Base-by-base conservation (phyloP, 108 stramenopile species). In the Cyclostephanos invisitatus region DNA sequence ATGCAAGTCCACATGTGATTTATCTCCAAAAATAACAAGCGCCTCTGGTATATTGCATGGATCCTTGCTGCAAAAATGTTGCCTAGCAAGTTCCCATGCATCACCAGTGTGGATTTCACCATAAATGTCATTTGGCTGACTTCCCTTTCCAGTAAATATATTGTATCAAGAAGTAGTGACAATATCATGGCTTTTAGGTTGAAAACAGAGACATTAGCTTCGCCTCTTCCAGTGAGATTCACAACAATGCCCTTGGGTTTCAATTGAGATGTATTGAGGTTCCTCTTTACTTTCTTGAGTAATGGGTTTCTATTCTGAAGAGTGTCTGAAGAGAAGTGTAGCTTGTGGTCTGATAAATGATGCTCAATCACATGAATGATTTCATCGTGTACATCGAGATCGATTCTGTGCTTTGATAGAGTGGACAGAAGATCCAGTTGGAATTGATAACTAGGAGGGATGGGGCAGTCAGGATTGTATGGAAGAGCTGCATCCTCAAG, bases 21-120 rank as follows among this genome's bases (percentile, higher is more conserved):
- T 58, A 11, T 58, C 57, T 9, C 27, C 57, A 58, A 58, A 58
- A 17, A 58, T 11, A 58, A 58, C 28, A 2, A 58, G 57, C 0
- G 57, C 57, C 6, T 7, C 6, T 5, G 57, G 57, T 29, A 58
- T 58, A 53, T 53, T 53, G 20, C 7, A 1, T 7, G 51, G 51
- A 21, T 24, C 5, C 0, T 53, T 20, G 1, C 57, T 29, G 15
- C 57, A 58, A 29, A 28, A 58, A 9, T 17, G 28, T 3, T 58
- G 2, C 3, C 57, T 4, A 4, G 57, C 28, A 32, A 29, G 57
- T 0, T 10, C 10, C 57, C 57, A 32, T 17, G 24, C 57, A 58
- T n/a, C n/a, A n/a, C n/a, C n/a, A n/a, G n/a, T n/a, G n/a, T n/a
- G n/a, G n/a, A n/a, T n/a, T n/a, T n/a, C 28, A 17, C 57, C 57